Evolutionary conservation across 164 flowering plant species (phyloP).

Genomic region (Vitis rupestris): DNA sequence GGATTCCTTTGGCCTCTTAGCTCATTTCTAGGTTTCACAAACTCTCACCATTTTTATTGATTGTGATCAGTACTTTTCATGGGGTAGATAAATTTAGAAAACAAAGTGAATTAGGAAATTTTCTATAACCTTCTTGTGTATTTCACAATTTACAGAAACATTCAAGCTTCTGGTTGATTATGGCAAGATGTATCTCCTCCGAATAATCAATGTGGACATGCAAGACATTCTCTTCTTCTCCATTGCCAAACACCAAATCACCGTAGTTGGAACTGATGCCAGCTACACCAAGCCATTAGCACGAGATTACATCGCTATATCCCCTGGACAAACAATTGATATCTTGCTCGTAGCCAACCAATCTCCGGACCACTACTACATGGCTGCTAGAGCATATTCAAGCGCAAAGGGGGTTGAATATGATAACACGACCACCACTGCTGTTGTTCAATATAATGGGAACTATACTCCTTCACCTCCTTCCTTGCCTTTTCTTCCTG

Average conservation of each 20-base stretch:
- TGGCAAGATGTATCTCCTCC: slow-evolving; percentile 40
- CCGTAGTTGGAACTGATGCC: slow-evolving; percentile 23
- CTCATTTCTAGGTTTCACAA: no score
- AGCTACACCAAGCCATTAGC: slow-evolving; percentile 24
- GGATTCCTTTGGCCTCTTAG: no score
- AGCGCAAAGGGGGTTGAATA: not conserved
- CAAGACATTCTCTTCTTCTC: slow-evolving; percentile 18
- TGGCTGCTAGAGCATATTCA: slow-evolving; percentile 15
- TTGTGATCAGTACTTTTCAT: no score
- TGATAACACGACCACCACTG: slow-evolving; percentile 26
- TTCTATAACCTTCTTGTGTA: no score
- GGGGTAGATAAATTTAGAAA: no score
- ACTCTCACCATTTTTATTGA: no score
- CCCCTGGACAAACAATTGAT: slow-evolving; percentile 27
- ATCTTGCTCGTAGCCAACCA: slow-evolving; percentile 16
- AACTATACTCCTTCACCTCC: slow-evolving; percentile 8
- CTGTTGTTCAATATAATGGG: slow-evolving; percentile 13
- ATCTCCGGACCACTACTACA: slow-evolving; percentile 16
- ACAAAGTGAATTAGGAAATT: no score
- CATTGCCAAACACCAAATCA: slow-evolving; percentile 20
- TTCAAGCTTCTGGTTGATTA: slow-evolving; percentile 27
- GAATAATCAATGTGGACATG: slow-evolving; percentile 27
- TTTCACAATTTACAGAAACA: slow-evolving; percentile 26
- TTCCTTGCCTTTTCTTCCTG: slow-evolving; percentile 14
- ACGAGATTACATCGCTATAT: slow-evolving; percentile 8